These are phyloP conservation scores for Platismatia glauca DNA, from an alignment of 495 filamentous ascomycete species.

Conservation along the genomic window DNA sequence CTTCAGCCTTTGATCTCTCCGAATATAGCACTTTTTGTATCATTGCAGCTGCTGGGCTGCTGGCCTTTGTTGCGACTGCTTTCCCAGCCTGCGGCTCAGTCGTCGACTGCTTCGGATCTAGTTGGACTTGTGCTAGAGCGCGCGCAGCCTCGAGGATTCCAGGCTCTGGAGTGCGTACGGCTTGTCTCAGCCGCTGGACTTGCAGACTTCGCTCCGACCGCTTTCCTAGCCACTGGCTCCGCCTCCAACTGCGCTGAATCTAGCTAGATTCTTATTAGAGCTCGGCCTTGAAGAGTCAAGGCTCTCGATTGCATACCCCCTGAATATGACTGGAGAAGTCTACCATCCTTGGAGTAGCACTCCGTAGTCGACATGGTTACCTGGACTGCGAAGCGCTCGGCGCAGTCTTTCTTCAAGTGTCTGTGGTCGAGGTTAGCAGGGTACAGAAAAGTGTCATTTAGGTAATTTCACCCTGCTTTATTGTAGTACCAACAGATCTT, in stretches of 20 bases:
- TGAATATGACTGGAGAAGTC: too few species aligned
- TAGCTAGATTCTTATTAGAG: too few species aligned
- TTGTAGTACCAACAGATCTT: background rate
- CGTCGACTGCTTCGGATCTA: background rate
- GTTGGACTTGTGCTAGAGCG: background rate
- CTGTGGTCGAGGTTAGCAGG: background rate
- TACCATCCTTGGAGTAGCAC: background rate
- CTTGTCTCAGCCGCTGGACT: background rate
- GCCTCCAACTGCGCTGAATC: too few species aligned
- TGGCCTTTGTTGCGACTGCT: too few species aligned
- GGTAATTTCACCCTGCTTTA: background rate
- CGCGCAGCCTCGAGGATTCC: background rate
- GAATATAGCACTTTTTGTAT: too few species aligned
- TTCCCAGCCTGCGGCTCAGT: too few species aligned
- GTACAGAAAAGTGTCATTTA: background rate
- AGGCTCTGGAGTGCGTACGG: background rate
- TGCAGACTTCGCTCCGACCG: too few species aligned
- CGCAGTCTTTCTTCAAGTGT: background rate
- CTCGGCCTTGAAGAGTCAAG: too few species aligned
- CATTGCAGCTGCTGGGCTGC: too few species aligned
- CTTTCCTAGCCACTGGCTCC: too few species aligned
- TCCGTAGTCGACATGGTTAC: background rate
- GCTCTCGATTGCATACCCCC: too few species aligned
- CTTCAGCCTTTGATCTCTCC: too few species aligned
- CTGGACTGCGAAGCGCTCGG: background rate